A percentile compares a stretch with the other conserved stretches of the same genome.
Evolutionary conservation across 1,139 yeast species (phyloP).

Genomic region (Nadsonia starkeyi-henricii): DNA sequence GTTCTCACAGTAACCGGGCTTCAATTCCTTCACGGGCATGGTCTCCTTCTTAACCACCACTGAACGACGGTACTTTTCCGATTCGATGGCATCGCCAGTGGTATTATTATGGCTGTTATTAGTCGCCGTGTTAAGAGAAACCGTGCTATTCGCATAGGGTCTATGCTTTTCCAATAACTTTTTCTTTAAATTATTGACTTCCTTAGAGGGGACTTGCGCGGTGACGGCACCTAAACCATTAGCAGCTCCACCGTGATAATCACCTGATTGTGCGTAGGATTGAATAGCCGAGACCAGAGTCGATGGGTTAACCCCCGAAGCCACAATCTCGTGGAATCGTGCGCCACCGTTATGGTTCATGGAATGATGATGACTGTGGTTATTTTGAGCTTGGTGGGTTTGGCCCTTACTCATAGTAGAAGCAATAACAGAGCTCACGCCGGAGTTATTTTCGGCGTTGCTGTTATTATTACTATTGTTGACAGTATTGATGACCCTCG

Average conservation of each 20-base stretch:
- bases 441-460: neutral
- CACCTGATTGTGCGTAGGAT: conserved; percentile 5
- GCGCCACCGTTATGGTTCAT: neutral
- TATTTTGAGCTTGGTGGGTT: neutral
- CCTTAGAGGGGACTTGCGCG: conserved; percentile 4
- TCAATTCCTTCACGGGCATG: conserved; percentile 2
- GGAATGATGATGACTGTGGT: neutral
- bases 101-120: too few species aligned
- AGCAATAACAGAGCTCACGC: neutral
- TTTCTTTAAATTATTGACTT: conserved; percentile 4
- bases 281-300: neutral
- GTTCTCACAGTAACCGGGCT: conserved; percentile 61
- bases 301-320: conserved; percentile 4
- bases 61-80: neutral
- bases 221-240: conserved; percentile 6
- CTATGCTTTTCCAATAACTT: neutral
- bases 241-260: conserved; percentile 3
- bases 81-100: neutral
- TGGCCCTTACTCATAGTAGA: neutral
- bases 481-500: neutral
- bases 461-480: neutral
- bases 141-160: neutral
- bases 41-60: neutral
- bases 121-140: too few species aligned
- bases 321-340: conserved; percentile 2